A percentile compares a stretch with the other conserved stretches of the same genome.
phyloP scores from a whole-genome alignment of 2,329 filamentous ascomycete genomes.

The Ascochyta koolunga region DNA sequence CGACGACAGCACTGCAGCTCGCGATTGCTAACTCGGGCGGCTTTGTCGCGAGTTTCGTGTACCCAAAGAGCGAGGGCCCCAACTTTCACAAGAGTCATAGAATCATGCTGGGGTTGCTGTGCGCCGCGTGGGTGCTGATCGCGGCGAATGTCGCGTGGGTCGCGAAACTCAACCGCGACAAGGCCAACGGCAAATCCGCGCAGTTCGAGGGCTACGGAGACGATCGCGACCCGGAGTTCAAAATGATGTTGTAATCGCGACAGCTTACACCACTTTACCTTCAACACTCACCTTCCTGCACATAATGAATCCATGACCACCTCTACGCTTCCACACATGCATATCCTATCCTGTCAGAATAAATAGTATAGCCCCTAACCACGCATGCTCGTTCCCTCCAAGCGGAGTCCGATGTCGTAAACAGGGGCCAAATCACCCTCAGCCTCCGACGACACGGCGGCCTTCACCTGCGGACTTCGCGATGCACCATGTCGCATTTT shows the following conservation, averaged over 20 bases:
- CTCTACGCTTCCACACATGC: neutral
- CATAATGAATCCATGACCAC: neutral
- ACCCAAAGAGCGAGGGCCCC: conserved; percentile 62
- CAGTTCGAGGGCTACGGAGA: conserved; percentile 64
- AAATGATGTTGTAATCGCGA: conserved; percentile 59
- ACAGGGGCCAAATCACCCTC: no score
- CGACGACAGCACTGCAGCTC: conserved; percentile 68
- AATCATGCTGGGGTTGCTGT: conserved; percentile 64
- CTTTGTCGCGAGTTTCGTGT: conserved; percentile 70
- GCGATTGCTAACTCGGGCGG: conserved; percentile 71
- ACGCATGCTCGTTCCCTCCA: no score
- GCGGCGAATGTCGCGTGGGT: conserved; percentile 67
- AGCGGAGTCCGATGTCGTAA: neutral
- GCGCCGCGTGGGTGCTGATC: conserved; percentile 69
- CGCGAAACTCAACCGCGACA: conserved; percentile 68
- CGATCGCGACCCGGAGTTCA: conserved; percentile 68
- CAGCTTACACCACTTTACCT: no score
- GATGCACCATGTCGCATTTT: no score
- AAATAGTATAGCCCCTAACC: no score
- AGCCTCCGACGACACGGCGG: no score
- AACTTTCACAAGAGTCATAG: conserved; percentile 67
- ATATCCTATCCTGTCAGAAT: neutral
- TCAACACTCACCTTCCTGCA: neutral
- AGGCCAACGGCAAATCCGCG: conserved; percentile 64
- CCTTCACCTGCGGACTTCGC: no score